These are phyloP conservation scores for Wickerhamiella bombiphila DNA, from an alignment of 805 yeast genomes.

Conservation along the genomic window DNA sequence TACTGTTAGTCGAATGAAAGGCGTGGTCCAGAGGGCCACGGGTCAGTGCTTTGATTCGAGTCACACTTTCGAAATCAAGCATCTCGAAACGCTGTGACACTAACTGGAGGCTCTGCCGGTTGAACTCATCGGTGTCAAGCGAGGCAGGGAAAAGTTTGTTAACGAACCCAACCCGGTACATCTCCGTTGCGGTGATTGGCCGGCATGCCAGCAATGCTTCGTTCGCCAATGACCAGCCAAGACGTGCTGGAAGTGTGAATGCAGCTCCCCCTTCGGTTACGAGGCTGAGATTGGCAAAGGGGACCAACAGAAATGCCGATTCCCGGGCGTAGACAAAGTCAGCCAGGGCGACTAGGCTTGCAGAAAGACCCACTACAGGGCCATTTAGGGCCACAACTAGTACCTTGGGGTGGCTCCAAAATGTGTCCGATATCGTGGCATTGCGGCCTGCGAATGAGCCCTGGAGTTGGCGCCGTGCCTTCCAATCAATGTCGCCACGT, in stretches of 20 bases:
- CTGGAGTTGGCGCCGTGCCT: constrained; percentile 30
- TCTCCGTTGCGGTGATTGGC: constrained; percentile 46
- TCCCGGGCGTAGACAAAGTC: constrained; percentile 59
- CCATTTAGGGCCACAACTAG: constrained; percentile 69
- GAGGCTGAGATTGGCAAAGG: constrained; percentile 70
- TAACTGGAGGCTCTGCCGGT: constrained; percentile 29
- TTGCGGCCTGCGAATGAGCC: constrained; percentile 55
- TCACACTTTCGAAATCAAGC: constrained; percentile 33
- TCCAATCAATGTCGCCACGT: constrained; percentile 8
- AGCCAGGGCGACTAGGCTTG: constrained; percentile 59
- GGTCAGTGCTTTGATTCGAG: constrained; percentile 33
- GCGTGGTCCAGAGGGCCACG: constrained; percentile 23
- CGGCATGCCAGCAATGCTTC: constrained; percentile 59
- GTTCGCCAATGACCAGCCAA: constrained; percentile 58
- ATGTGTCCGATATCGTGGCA: constrained; percentile 48
- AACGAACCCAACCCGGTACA: constrained; percentile 43
- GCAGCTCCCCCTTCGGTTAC: constrained; percentile 73
- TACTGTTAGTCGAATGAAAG: constrained; percentile 38
- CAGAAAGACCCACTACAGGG: constrained; percentile 67
- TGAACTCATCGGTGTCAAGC: constrained; percentile 34
- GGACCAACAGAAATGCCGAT: constrained; percentile 47
- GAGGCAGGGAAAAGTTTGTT: constrained; percentile 36
- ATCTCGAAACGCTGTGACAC: constrained; percentile 27
- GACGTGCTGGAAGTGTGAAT: constrained; percentile 48
- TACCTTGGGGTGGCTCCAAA: constrained; percentile 56